Base-by-base conservation (phyloP, 1,284 basidiomycete genomes). In the Boletus sp. region DNA sequence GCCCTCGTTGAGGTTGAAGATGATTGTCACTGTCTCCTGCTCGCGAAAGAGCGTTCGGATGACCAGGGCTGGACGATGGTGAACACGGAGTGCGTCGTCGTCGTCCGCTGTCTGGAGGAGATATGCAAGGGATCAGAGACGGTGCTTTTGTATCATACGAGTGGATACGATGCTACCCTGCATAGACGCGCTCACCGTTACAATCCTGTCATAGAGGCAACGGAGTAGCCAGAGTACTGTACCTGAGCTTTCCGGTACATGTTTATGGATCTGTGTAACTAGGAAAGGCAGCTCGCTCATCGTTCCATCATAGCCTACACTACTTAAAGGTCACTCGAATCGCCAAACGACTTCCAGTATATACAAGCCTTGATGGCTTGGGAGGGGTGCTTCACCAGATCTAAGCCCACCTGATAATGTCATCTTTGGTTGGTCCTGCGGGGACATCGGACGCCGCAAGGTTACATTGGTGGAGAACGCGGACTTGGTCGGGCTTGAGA, bases 391-490 rank as follows among this genome's bases (percentile, higher is more conserved):
- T n/a, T 10, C 41, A 41, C 44, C 48, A 14, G 32, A 36, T 37
- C 45, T 49, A 49, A 10, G 48, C 46, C 48, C 45, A 49, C 46
- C 17, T 22, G 38, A 41, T 45, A 29, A 49, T 46, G 38, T 49
- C 48, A 49, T 49, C 48, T 16, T 17, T 13, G 26, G 25, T 41
- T 10, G 48, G 82, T 6, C 81, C 82, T 10, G 57, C 53, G 4
- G 81, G 80, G 39, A 73, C 74, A 49, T 73, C 73, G 44, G 77
- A 78, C 5, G 76, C 80, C n/a, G 82, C 82, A 29, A 84, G 70
- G 65, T 84, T 83, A 66, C 82, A 85, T 62, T 81, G 80, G 55
- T 82, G 80, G 66, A 83, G 81, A 37, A 73, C 72, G 36, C 84
- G 74, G 40, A 88, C 71, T 60, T 87, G 78, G 47, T 84, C 78